These are phyloP conservation scores for Sugiyamaella boreocaroliniensis DNA, from an alignment of 805 yeast species.

Conservation along the genomic window DNA sequence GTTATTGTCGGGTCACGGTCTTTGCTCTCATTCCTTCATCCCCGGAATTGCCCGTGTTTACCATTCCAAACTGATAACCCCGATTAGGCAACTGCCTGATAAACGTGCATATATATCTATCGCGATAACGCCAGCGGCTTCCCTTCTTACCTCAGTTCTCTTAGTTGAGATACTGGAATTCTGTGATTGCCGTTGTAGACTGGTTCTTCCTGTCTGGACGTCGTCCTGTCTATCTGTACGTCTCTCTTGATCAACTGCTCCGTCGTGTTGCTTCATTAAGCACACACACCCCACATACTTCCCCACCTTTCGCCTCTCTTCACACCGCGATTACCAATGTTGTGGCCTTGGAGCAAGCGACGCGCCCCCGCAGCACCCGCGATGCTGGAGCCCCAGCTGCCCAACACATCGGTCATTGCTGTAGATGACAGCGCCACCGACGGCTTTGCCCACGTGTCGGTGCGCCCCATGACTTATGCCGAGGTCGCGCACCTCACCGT, in stretches of 20 bases:
- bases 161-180: background rate
- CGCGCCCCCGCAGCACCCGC: background rate
- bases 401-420: slow-evolving; percentile 2
- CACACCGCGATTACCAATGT: no score
- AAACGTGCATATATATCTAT: background rate
- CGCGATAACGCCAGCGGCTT: background rate
- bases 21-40: background rate
- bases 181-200: background rate
- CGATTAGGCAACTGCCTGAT: background rate
- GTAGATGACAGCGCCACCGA: slow-evolving; percentile 23
- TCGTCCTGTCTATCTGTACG: background rate
- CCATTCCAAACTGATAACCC: background rate
- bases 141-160: no score
- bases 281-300: background rate
- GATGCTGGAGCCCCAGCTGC: background rate
- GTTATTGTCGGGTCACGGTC: no score
- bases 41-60: background rate
- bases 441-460: slow-evolving; percentile 41
- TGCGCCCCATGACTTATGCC: slow-evolving; percentile 46
- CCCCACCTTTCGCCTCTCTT: background rate
- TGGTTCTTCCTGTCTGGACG: background rate
- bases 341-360: no score
- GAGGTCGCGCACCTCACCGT: slow-evolving; percentile 39
- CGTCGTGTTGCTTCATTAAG: no score
- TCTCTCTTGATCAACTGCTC: no score